Conservation (phyloP, 2,329 filamentous ascomycete genomes). For the Cladosporium halotolerans region DNA sequence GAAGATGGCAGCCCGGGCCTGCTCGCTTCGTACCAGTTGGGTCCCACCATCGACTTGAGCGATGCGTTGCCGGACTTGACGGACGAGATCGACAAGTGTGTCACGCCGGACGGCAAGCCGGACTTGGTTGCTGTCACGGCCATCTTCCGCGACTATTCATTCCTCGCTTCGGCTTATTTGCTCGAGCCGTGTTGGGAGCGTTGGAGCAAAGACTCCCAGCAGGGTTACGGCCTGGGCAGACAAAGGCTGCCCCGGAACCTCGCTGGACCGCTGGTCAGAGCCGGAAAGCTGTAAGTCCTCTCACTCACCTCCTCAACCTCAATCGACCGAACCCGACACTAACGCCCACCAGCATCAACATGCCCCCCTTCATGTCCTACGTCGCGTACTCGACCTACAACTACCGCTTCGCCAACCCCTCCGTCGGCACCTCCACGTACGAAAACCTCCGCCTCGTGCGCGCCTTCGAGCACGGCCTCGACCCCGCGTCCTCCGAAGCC, state of each 20-base stretch:
- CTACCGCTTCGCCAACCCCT: conserved; percentile 53
- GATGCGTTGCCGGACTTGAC: conserved; percentile 73
- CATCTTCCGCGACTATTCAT: conserved; percentile 85
- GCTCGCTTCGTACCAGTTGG: conserved; percentile 66
- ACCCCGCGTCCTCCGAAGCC: conserved; percentile 81
- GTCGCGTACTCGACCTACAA: conserved; percentile 59
- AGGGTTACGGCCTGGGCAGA: conserved; percentile 71
- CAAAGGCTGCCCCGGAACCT: conserved; percentile 67
- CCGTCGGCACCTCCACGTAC: conserved; percentile 47
- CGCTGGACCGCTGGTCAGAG: conserved; percentile 73
- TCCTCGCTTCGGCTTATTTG: conserved; percentile 81
- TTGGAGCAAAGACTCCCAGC: conserved; percentile 49
- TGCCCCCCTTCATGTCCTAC: conserved; percentile 91
- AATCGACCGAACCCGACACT: background rate
- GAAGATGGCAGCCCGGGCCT: conserved; percentile 68
- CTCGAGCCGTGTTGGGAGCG: conserved; percentile 86
- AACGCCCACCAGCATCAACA: conserved; percentile 49
- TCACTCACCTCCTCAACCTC: background rate
- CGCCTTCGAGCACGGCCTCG: conserved; percentile 83
- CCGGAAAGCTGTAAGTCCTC: conserved; percentile 71
- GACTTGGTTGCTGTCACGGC: conserved; percentile 78
- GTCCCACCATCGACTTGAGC: conserved; percentile 57
- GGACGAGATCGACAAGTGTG: conserved; percentile 46
- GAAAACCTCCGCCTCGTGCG: conserved; percentile 73
- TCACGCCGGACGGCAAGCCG: conserved; percentile 52